Evolutionary conservation across 495 filamentous ascomycete species (phyloP), one percentile per base, ranked within the genome.

Genomic region (Trichoderma parareesei): DNA sequence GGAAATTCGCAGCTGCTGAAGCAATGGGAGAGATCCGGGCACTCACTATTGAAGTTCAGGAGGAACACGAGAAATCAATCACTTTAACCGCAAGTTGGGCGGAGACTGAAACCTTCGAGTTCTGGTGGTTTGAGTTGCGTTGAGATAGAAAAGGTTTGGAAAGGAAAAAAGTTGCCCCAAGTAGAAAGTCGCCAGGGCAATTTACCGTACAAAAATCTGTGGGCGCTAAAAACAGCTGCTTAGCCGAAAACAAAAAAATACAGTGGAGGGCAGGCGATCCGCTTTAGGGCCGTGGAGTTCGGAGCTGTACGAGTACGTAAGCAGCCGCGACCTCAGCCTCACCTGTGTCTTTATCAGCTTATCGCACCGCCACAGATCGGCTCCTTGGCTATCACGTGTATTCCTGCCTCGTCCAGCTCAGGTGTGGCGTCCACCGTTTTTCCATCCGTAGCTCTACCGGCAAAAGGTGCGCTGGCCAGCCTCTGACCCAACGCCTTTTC

Each of bases 61-160:
- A 67, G 76, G 79, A 82, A 82, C 79, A 78, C 78, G 79, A 82
- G 79, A 79, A 71, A 78, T 81, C 79, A 82, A 82, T 82, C 79
- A 74, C 68, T 82, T 82, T 82, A 82, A 82, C 79, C 79, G 79
- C 79, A 63, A 66, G 70, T 72, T 75, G 75, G 70, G 79, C 79
- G 79, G 79, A 81, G 79, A 82, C 80, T 81, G 79, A 82, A 63
- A 77, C 77, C 79, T 81, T 82, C 79, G 75, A 77, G 78, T 81
- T 77, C 78, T 75, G 72, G 53, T 42, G 20, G 27, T 61, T 40
- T 37, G 14, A 60, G 49, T 16, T 14, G 42, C 1, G 63, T 43
- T 61, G 41, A 38, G 20, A 41, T 18, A 27, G n/a, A 11, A 46
- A 44, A 37, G 41, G 46, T 27, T 40, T 41, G 37, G 20, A 41